Base-by-base conservation (phyloP, 2,329 filamentous ascomycete species). In the Elsinoe fawcettii region DNA sequence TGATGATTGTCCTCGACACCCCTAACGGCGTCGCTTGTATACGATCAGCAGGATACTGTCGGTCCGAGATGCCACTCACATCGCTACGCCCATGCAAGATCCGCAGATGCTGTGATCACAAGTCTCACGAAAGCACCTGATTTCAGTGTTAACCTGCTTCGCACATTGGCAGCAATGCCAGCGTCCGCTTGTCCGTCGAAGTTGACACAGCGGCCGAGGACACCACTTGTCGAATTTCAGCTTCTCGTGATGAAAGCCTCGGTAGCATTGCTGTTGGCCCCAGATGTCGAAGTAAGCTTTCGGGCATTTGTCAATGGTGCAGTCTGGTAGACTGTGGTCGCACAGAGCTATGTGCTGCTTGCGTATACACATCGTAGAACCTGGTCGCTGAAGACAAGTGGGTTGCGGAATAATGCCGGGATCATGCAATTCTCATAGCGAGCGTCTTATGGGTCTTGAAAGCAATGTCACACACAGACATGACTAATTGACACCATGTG, bases 161-260 rank as follows among this genome's bases (percentile, higher is more conserved):
- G 41, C 41, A 46, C 41, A 46, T 25, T 25, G 18, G 41, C 41
- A 46, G 41, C 41, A 46, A 20, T 46, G 41, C 41, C 41, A 46
- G 9, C 41, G 41, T 14, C 23, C 6, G 6, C 16, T 8, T n/a
- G 41, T 46, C 18, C 41, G 41, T 22, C 20, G 20, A 22, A 46
- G 20, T 12, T 46, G 41, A 20, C 41, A 46, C 14, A 9, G 8
- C 2, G 41, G 22, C 2, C 41, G 41, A 3, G 41, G 41, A 25
- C 41, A 46, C 41, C 41, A 46, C 9, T 12, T 6, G 11, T 23
- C 25, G 20, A 23, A 14, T 9, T 46, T 11, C 2, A 46, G 41
- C n/a, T 46, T 12, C n/a, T 22, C 22, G 23, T 46, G 41, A 25
- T 46, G 41, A 25, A 46, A 46, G 41, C 41, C 41, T 11, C 14